A percentile compares a stretch with the other conserved stretches of the same genome.
Evolutionary conservation across 192 early-diverging fungal species (phyloP).

Genomic region (Coemansia sp.): DNA sequence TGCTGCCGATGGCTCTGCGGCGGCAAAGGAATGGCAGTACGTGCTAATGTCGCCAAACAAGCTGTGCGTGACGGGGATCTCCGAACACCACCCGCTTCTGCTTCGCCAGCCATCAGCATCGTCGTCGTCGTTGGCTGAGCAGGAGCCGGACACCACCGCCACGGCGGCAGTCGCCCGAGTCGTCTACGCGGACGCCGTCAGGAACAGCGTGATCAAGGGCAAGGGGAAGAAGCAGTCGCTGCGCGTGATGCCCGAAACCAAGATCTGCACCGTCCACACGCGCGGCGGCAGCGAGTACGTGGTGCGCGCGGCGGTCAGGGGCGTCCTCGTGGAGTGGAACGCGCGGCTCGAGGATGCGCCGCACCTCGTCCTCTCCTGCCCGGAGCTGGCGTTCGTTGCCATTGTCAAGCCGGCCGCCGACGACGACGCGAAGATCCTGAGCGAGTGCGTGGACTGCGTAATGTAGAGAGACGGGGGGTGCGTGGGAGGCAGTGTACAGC

Average conservation of each 20-base stretch:
- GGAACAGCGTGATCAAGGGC: constrained; percentile 39
- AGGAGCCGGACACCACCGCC: constrained; percentile 9
- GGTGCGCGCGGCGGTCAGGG: constrained; percentile 40
- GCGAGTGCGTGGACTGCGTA: constrained; percentile 18
- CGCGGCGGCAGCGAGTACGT: constrained; percentile 15
- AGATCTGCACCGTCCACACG: constrained; percentile 36
- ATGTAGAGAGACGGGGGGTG: no score
- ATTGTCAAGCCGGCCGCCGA: constrained; percentile 42
- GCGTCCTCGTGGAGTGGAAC: constrained; percentile 50
- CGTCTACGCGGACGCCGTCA: constrained; percentile 27
- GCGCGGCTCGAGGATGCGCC: constrained; percentile 21
- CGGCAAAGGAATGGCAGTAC: constrained; percentile 36
- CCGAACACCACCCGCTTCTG: constrained; percentile 34
- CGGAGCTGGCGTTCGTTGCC: constrained; percentile 27
- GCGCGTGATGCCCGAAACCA: constrained; percentile 32
- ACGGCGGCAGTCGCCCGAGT: constrained; percentile 3
- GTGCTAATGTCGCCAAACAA: constrained; percentile 43
- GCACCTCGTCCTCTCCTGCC: constrained; percentile 7
- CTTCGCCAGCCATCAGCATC: neutral
- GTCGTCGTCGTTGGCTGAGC: no score
- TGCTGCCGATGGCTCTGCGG: neutral
- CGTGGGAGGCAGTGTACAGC: no score
- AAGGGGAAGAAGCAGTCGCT: constrained; percentile 47
- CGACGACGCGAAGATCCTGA: constrained; percentile 28
- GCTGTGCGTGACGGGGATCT: constrained; percentile 38